Percentiles rank a stretch among this genome's conserved stretches.
Evolutionary conservation across 2,329 filamentous ascomycete species (phyloP).

Genomic region (Neurospora sp.): DNA sequence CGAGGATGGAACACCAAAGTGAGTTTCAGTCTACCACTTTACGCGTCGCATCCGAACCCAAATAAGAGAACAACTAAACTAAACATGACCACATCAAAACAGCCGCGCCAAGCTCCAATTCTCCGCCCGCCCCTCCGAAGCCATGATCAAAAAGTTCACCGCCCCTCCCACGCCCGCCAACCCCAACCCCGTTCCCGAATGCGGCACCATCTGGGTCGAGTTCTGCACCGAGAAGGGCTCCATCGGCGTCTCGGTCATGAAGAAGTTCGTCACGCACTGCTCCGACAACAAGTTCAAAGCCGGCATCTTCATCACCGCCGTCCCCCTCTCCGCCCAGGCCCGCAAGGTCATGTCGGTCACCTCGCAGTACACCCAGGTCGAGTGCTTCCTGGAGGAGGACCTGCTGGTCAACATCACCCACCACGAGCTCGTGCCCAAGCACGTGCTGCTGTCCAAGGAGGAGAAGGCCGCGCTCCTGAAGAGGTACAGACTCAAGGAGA

Average conservation of each 20-base stretch:
- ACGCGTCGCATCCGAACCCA: neutral
- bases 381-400: conserved; percentile 94
- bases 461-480: conserved; percentile 81
- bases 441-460: conserved; percentile 79
- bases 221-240: conserved; percentile 63
- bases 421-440: conserved; percentile 91
- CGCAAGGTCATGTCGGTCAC: conserved; percentile 77
- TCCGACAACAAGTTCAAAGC: conserved; percentile 73
- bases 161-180: conserved; percentile 58
- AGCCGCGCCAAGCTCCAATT: conserved; percentile 82
- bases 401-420: conserved; percentile 96
- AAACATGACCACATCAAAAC: conserved; percentile 7
- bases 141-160: conserved; percentile 79
- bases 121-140: conserved; percentile 71
- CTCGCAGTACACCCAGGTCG: conserved; percentile 67
- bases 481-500: conserved; percentile 93
- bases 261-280: conserved; percentile 76
- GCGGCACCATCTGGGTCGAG: conserved; percentile 87
- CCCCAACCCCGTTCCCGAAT: conserved; percentile 60
- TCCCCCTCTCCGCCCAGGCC: conserved; percentile 73
- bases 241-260: conserved; percentile 87
- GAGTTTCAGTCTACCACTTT: conserved; percentile 25
- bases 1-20: conserved; percentile 67
- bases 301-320: conserved; percentile 81
- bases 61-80: neutral